Evolutionary conservation across 768 basidiomycete genomes (phyloP).

Genomic region (Tricholomella constricta): DNA sequence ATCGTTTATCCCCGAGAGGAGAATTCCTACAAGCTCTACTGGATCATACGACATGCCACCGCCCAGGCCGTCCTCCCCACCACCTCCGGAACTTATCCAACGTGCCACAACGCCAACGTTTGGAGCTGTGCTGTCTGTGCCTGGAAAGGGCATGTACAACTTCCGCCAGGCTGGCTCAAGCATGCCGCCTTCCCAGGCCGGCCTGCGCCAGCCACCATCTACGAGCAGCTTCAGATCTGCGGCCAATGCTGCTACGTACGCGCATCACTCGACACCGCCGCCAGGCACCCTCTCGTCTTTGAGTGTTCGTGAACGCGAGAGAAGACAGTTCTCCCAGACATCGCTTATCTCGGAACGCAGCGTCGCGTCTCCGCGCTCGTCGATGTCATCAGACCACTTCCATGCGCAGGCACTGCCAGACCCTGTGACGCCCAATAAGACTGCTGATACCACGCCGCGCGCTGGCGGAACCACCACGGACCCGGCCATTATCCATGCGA

Average conservation of each 20-base stretch:
- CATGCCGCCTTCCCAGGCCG: slow-evolving; percentile 68
- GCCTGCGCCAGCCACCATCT: slow-evolving; percentile 71
- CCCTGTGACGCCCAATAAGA: slow-evolving; percentile 50
- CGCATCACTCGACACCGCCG: slow-evolving; percentile 43
- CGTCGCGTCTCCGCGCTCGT: slow-evolving; percentile 72
- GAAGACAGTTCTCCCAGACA: slow-evolving; percentile 63
- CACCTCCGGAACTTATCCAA: slow-evolving; percentile 88
- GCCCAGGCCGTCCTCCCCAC: slow-evolving; percentile 88
- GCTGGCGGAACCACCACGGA: slow-evolving; percentile 66
- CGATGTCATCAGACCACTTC: slow-evolving; percentile 78
- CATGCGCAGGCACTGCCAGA: slow-evolving; percentile 36
- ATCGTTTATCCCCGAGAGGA: slow-evolving; percentile 71
- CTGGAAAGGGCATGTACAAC: slow-evolving; percentile 47
- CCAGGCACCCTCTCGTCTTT: slow-evolving; percentile 49
- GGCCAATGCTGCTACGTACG: slow-evolving; percentile 57
- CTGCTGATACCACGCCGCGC: slow-evolving; percentile 44
- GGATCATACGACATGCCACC: slow-evolving; percentile 66
- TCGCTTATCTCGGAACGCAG: slow-evolving; percentile 73
- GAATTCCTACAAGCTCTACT: slow-evolving; percentile 43
- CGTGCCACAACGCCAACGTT: slow-evolving; percentile 88
- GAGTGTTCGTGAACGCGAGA: slow-evolving; percentile 52
- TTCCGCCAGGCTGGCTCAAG: slow-evolving; percentile 71
- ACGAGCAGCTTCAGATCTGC: slow-evolving; percentile 84
- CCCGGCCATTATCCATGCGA: slow-evolving; percentile 89
- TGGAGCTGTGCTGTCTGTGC: slow-evolving; percentile 60